These are phyloP conservation scores for Ophiognomonia clavigignenti-juglandacearum DNA, from an alignment of 2,329 filamentous ascomycete genomes.

Conservation along the genomic window DNA sequence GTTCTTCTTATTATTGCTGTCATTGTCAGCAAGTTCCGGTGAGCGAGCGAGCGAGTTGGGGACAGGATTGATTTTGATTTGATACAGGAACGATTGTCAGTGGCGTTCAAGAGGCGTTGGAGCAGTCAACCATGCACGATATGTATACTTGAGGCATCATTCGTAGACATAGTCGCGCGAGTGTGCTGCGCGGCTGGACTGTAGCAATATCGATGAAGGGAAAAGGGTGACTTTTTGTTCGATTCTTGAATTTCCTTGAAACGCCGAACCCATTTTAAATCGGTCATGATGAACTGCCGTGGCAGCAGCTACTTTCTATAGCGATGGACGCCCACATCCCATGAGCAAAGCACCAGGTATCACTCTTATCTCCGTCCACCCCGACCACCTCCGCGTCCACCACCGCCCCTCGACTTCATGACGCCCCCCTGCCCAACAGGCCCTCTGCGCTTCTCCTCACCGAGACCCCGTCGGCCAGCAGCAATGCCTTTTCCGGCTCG, in stretches of 20 bases:
- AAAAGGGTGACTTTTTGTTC: constrained; percentile 7
- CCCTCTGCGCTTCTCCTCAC: constrained; percentile 25
- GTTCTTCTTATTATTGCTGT: constrained; percentile 67
- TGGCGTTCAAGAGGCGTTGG: constrained; percentile 10
- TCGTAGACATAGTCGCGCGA: neutral
- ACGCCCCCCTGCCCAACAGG: constrained; percentile 21
- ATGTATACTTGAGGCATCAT: neutral
- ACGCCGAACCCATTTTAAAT: constrained; percentile 4
- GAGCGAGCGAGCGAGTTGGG: constrained; percentile 4
- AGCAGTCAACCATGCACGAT: constrained; percentile 7
- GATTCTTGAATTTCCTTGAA: constrained; percentile 1
- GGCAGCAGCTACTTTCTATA: neutral
- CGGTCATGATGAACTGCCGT: neutral
- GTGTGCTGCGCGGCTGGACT: constrained; percentile 10
- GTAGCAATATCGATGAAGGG: constrained; percentile 6
- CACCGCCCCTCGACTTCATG: constrained; percentile 21
- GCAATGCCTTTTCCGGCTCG: constrained; percentile 22
- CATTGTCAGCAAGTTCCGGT: constrained; percentile 81
- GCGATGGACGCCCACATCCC: neutral
- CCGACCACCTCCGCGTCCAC: neutral
- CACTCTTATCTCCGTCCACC: constrained; percentile 3
- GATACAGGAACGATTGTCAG: neutral
- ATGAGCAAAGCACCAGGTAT: neutral
- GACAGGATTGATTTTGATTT: neutral
- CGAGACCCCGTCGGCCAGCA: constrained; percentile 26